These are phyloP conservation scores for Blastocystis hominis DNA, from an alignment of 352 stramenopile species.

Conservation along the genomic window DNA sequence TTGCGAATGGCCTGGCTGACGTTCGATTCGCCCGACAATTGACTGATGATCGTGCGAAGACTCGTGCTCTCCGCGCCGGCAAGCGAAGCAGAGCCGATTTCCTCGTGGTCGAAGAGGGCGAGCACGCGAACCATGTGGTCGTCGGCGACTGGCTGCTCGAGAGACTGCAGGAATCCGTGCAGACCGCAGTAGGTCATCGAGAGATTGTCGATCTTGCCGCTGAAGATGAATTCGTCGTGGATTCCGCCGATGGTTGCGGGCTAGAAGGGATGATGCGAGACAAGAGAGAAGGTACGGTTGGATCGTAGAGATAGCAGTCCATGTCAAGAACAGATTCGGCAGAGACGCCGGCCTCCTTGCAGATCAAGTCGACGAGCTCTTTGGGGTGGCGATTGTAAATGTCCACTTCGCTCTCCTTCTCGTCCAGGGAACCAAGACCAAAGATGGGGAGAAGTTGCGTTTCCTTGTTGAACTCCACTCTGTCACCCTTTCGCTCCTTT, in stretches of 20 bases:
- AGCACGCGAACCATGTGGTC: conserved; percentile 66
- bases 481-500: conserved; percentile 62
- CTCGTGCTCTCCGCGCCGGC: conserved; percentile 70
- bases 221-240: conserved; percentile 85
- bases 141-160: conserved; percentile 5
- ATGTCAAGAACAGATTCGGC: conserved; percentile 24
- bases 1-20: conserved; percentile 1
- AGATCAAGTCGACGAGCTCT: conserved; percentile 45
- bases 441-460: conserved; percentile 86
- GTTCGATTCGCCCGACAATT: neutral
- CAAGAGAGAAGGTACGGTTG: neutral
- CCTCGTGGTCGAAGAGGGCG: conserved; percentile 95
- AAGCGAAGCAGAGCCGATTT: conserved; percentile 80
- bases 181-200: conserved; percentile 75
- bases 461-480: conserved; percentile 88
- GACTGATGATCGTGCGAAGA: conserved; percentile 4
- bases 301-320: conserved; percentile 46
- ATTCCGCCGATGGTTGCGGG: conserved; percentile 77
- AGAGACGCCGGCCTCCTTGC: neutral
- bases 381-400: conserved; percentile 40
- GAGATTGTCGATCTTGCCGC: conserved; percentile 86
- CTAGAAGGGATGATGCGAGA: conserved; percentile 76
- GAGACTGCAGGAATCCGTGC: conserved; percentile 24
- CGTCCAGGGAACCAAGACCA: conserved; percentile 43
- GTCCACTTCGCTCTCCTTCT: neutral